Percentiles rank a stretch among this genome's conserved stretches.
These are phyloP conservation scores for Fusarium sp. DNA, from an alignment of 2,329 filamentous ascomycete species.

Conservation along the genomic window DNA sequence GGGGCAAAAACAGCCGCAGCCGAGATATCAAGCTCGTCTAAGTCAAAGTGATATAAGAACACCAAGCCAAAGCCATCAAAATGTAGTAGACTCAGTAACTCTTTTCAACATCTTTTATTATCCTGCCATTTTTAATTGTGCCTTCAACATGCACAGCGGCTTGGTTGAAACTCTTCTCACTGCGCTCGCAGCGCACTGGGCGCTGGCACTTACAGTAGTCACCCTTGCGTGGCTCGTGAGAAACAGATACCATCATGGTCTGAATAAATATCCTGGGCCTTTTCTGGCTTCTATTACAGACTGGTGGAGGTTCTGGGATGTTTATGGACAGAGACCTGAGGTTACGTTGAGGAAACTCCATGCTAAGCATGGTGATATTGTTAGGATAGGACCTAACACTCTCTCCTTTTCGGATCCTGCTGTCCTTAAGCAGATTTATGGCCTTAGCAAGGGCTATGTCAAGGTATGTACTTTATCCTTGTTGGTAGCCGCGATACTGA, in stretches of 20 bases:
- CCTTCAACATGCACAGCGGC: constrained; percentile 43
- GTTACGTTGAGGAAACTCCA: constrained; percentile 75
- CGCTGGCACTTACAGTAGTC: constrained; percentile 16
- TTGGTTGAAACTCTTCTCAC: constrained; percentile 37
- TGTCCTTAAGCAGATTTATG: constrained; percentile 82
- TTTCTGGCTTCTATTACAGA: constrained; percentile 72
- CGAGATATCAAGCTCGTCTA: constrained; percentile 29
- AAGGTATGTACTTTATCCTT: constrained; percentile 67
- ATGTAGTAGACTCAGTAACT: background rate
- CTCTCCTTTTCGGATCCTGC: constrained; percentile 80
- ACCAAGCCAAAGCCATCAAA: background rate
- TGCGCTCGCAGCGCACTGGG: constrained; percentile 40
- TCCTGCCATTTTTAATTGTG: background rate
- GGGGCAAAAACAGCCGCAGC: constrained; percentile 25
- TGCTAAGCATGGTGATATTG: constrained; percentile 77
- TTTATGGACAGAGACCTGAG: constrained; percentile 73
- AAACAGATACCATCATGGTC: constrained; percentile 61
- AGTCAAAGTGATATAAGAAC: constrained; percentile 35
- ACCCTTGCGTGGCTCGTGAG: constrained; percentile 27
- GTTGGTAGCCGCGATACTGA: constrained; percentile 48
- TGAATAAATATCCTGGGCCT: constrained; percentile 80
- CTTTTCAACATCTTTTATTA: constrained; percentile 10
- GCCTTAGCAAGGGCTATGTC: constrained; percentile 81
- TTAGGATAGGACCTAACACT: constrained; percentile 79
- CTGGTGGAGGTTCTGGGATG: constrained; percentile 80